Conservation (phyloP, 2,329 filamentous ascomycete genomes). For the Microdochium trichocladiopsis region DNA sequence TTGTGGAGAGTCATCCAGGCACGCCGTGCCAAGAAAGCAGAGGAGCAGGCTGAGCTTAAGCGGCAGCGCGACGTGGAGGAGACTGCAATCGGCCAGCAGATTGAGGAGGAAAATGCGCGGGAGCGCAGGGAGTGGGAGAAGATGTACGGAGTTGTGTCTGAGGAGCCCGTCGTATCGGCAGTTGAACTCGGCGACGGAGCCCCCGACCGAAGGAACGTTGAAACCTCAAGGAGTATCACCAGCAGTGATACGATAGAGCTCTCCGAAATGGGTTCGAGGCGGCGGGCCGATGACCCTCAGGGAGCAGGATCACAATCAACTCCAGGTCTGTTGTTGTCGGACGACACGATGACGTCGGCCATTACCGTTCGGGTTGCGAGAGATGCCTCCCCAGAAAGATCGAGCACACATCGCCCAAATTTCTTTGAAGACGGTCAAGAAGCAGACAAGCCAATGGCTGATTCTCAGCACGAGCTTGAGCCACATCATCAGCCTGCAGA, state of each 20-base stretch:
- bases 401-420: not conserved
- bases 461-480: too few species aligned
- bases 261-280: slow-evolving; percentile 29
- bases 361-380: not conserved
- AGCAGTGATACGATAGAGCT: slow-evolving; percentile 43
- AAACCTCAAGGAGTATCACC: not conserved
- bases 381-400: not conserved
- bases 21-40: slow-evolving; percentile 45
- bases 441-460: too few species aligned
- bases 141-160: slow-evolving; percentile 58
- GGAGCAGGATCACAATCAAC: slow-evolving; percentile 18
- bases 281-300: not conserved
- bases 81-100: slow-evolving; percentile 58
- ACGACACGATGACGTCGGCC: not conserved
- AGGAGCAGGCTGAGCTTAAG: slow-evolving; percentile 40
- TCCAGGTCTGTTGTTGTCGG: not conserved
- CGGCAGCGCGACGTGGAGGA: slow-evolving; percentile 47
- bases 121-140: slow-evolving; percentile 71
- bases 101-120: slow-evolving; percentile 54
- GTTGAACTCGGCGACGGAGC: slow-evolving; percentile 23
- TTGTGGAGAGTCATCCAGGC: slow-evolving; percentile 77
- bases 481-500: not conserved
- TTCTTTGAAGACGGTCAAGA: too few species aligned
- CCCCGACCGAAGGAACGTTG: not conserved
- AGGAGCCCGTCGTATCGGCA: slow-evolving; percentile 28